Percentiles rank a stretch among this genome's conserved stretches.
phyloP scores from a whole-genome alignment of 495 filamentous ascomycete genomes.

The Penicillium pulvis region DNA sequence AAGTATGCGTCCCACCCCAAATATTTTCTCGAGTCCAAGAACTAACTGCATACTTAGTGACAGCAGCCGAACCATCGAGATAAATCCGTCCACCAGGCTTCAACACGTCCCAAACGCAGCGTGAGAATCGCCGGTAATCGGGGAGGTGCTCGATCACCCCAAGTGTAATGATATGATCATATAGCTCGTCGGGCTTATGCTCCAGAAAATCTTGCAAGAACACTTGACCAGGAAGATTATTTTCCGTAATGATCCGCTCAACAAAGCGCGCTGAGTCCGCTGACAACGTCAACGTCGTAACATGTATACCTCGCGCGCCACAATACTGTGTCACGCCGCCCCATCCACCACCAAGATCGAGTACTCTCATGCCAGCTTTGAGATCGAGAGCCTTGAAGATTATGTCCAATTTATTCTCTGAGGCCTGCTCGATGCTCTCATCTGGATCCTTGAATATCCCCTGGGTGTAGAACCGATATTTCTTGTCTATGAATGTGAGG shows the following conservation, averaged over 20 bases:
- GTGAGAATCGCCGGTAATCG: conserved; percentile 14
- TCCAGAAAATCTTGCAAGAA: conserved; percentile 17
- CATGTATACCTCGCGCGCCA: conserved; percentile 22
- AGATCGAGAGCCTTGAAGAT: conserved; percentile 16
- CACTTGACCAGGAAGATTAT: conserved; percentile 13
- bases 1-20: conserved; percentile 22
- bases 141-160: conserved; percentile 21
- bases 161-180: conserved; percentile 15
- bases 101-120: conserved; percentile 13
- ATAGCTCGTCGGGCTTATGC: conserved; percentile 14
- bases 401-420: conserved; percentile 19
- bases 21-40: conserved; percentile 20
- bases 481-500: conserved; percentile 19
- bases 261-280: conserved; percentile 15
- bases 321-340: conserved; percentile 27
- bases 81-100: conserved; percentile 19
- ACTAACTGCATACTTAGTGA: conserved; percentile 16
- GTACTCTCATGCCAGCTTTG: conserved; percentile 16
- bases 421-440: conserved; percentile 21
- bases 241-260: conserved; percentile 8
- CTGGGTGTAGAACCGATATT: conserved; percentile 21
- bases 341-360: conserved; percentile 27
- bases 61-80: conserved; percentile 24
- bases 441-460: conserved; percentile 15
- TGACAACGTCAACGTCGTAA: conserved; percentile 15